Percentiles rank a stretch among this genome's conserved stretches.
These are phyloP conservation scores for Claviceps arundinis DNA, from an alignment of 2,329 filamentous ascomycete genomes.

Conservation along the genomic window DNA sequence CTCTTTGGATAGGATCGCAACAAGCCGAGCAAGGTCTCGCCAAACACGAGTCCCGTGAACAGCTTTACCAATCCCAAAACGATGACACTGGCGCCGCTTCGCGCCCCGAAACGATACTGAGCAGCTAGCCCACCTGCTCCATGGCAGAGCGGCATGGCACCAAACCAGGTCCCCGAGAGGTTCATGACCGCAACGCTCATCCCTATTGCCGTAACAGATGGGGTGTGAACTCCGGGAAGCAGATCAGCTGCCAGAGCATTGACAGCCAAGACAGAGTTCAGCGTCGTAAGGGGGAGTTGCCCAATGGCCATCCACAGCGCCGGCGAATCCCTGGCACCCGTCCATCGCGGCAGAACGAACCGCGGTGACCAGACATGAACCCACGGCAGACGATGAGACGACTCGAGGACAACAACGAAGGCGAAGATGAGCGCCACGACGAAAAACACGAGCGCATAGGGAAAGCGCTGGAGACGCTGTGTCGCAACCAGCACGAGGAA, in stretches of 20 bases:
- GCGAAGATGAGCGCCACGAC: constrained; percentile 55
- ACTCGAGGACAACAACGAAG: constrained; percentile 22
- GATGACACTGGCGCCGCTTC: constrained; percentile 73
- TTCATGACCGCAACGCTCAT: constrained; percentile 78
- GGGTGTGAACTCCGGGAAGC: constrained; percentile 52
- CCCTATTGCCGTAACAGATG: constrained; percentile 64
- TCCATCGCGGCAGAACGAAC: constrained; percentile 23
- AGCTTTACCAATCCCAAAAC: constrained; percentile 67
- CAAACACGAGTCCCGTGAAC: constrained; percentile 60
- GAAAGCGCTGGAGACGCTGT: constrained; percentile 51
- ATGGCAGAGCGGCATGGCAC: constrained; percentile 90
- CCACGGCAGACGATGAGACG: constrained; percentile 29
- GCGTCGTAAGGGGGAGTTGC: constrained; percentile 78
- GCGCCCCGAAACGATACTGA: constrained; percentile 81
- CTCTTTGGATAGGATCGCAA: constrained; percentile 61
- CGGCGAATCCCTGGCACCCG: constrained; percentile 15
- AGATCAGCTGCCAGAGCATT: constrained; percentile 67
- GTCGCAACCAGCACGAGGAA: constrained; percentile 60
- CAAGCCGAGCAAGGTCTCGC: constrained; percentile 57
- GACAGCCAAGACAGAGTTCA: constrained; percentile 88
- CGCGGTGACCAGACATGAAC: constrained; percentile 49
- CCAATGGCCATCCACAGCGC: constrained; percentile 55
- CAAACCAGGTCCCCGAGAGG: constrained; percentile 75
- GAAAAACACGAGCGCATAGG: constrained; percentile 68
- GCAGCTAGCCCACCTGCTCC: constrained; percentile 83